Evolutionary conservation across 352 stramenopile species (phyloP), one percentile per base, ranked within the genome.

Genomic region (Elongisporangium prolatum): DNA sequence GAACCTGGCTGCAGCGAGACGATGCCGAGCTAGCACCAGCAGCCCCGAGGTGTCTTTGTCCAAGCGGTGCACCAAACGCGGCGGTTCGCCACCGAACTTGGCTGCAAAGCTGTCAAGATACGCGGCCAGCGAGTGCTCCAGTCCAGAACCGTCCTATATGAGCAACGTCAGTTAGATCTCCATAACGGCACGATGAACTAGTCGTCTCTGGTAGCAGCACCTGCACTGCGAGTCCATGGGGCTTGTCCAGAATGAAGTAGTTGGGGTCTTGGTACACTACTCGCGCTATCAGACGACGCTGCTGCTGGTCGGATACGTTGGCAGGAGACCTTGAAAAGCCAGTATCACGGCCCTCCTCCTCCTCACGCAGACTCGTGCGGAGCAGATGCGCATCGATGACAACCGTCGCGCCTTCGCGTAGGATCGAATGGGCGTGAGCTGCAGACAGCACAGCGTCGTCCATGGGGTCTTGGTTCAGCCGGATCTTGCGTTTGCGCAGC

Each of bases 11-110:
- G 82, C 79, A 20, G 82, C 82, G 7, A 86, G 75, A 0, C 82
- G 74, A 54, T 79, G 77, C 20, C 82, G 75, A n/a, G 79, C 82
- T 9, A 91, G 60, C 16, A 91, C 79, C 17, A 91, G 50, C 49
- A 88, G 18, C 2, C 82, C 82, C 2, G 82, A 91, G 16, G 79
- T 91, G 21, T 85, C 72, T 34, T 84, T 88, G 53, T 91, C 82
- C 48, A 91, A 68, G 16, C 82, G 79, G 69, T 91, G 82, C 21
- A 91, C 82, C 22, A 89, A 48, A 20, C 68, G 69, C 6, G 77
- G 61, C 25, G 74, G 47, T 18, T 77, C 60, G 2, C 52, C 40
- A 51, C 18, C 34, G n/a, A 83, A 47, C 16, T 21, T 48, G 9
- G 55, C 58, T 16, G 71, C 72, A 18, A 91, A 57, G 2, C 60